Evolutionary conservation across 257 asterid genomes (phyloP), one percentile per base, ranked within the genome.

Genomic region (Ilex aquifolium): DNA sequence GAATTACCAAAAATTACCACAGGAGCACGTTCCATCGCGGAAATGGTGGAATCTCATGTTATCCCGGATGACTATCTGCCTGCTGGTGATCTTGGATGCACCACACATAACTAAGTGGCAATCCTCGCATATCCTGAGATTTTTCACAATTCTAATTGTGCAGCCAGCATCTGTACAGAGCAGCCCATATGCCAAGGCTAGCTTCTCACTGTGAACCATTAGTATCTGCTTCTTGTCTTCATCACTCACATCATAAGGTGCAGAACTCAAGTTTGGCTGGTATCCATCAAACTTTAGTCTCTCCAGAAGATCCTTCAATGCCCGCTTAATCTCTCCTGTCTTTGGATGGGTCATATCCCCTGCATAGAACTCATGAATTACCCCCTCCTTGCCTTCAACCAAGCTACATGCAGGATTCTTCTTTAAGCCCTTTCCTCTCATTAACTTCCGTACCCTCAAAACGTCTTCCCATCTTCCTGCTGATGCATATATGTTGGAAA

Each of bases 11-110:
- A 84, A 88, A 77, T 86, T 77, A 46, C 74, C 76, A 59, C 98
- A 88, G 14, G 98, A 88, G 74, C 98, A 91, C 0, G 51, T 63
- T 48, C 96, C 98, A 44, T 73, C 69, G 10, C 17, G 67, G 59
- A 91, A 86, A 75, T 86, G 96, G 71, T 91, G 98, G 75, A 91
- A 91, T 64, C 98, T 81, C 83, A 83, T 59, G 36, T 81, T 91
- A 75, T 91, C 96, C 79, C 98, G 83, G 14, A 86, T 76, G 21
- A 79, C 52, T 29, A 88, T 91, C 67, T 77, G 87, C 79, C 93
- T 80, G 69, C 80, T 81, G 27, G 67, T 76, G 39, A 86, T 50
- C 48, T 72, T 46, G 17, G 95, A 91, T 9, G 81, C 88, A 30
- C 76, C 71, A 58, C 86, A 74, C 95, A 88, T 84, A 49, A 88